phyloP scores from a whole-genome alignment of 176 grass and related monocot species.

The Alloteropsis semialata region DNA sequence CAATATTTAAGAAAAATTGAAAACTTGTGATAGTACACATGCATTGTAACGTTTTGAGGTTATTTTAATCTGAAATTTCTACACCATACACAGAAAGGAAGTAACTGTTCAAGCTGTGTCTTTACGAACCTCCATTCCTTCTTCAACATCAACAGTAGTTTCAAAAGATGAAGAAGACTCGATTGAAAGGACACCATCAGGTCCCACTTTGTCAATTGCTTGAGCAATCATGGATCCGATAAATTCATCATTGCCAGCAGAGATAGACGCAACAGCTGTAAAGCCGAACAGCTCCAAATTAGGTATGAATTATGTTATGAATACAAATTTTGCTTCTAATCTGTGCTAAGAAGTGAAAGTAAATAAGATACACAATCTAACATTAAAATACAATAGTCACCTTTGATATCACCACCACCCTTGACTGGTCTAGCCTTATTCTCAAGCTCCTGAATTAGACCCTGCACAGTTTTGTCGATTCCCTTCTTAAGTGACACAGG shows the following conservation, averaged over 20 bases:
- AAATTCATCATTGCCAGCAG: constrained; percentile 85
- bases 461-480: constrained; percentile 88
- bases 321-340: background rate
- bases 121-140: constrained; percentile 88
- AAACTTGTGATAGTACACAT: background rate
- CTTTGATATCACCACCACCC: constrained; percentile 76
- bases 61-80: background rate
- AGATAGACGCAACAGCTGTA: constrained; percentile 79
- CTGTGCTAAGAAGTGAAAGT: background rate
- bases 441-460: constrained; percentile 73
- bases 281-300: constrained; percentile 32
- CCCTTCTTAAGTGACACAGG: constrained; percentile 89
- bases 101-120: background rate
- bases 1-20: constrained; percentile 24
- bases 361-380: background rate
- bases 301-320: background rate
- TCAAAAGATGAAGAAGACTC: constrained; percentile 93
- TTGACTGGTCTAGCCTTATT: constrained; percentile 77
- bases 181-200: constrained; percentile 84
- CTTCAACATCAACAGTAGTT: constrained; percentile 93
- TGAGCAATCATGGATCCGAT: constrained; percentile 89
- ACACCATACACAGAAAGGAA: background rate
- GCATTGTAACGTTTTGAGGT: background rate
- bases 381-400: constrained; percentile 33
- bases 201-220: constrained; percentile 94